Evolutionary conservation across 2,329 filamentous ascomycete genomes (phyloP).

Genomic region (Alternaria burnsii): DNA sequence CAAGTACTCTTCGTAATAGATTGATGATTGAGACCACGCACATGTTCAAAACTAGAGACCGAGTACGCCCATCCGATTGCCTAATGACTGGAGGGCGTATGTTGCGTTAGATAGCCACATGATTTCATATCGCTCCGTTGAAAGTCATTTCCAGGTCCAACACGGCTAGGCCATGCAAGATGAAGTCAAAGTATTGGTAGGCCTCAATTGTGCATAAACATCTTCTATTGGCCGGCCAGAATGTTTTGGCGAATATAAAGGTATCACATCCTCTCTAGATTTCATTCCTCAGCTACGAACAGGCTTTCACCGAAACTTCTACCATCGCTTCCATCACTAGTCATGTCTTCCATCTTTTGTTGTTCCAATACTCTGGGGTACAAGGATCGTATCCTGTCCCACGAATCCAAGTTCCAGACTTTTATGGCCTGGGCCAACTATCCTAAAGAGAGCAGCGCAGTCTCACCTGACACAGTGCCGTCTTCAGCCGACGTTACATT

Average conservation of each 20-base stretch:
- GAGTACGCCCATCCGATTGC: no score
- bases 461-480: not conserved
- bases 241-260: not conserved
- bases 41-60: no score
- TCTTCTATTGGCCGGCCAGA: no score
- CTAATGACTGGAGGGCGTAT: no score
- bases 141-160: no score
- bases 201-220: not conserved
- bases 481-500: not conserved
- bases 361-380: conserved; percentile 24
- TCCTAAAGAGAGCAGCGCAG: conserved; percentile 23
- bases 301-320: not conserved
- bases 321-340: not conserved
- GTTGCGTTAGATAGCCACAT: no score
- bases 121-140: no score
- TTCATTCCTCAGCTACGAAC: not conserved
- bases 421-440: conserved; percentile 46
- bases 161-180: no score
- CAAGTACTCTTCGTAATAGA: no score
- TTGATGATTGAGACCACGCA: no score
- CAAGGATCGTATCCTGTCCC: conserved; percentile 16
- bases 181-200: not conserved
- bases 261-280: not conserved
- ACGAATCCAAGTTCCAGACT: conserved; percentile 34
- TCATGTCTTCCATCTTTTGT: conserved; percentile 35